Evolutionary conservation across 306 rosid genomes (phyloP).

Genomic region (Quercus dentata): DNA sequence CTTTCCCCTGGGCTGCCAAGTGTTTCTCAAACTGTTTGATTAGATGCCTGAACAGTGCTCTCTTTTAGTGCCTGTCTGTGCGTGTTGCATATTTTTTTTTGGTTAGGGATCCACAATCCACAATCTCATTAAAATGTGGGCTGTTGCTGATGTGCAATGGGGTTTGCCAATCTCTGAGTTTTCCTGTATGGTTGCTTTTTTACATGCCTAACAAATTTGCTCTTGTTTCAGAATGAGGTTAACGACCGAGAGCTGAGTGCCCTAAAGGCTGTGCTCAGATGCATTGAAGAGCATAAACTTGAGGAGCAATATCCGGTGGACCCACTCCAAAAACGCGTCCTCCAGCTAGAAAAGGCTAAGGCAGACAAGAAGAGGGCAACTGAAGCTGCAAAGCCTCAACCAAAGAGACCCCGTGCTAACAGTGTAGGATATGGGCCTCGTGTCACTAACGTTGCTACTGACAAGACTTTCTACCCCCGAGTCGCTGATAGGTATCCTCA

Average conservation of each 20-base stretch:
- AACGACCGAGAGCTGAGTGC: constrained; percentile 87
- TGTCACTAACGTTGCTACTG: constrained; percentile 50
- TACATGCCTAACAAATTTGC: constrained; percentile 6
- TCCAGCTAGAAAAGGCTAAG: constrained; percentile 82
- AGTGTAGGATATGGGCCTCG: constrained; percentile 68
- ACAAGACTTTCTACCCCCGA: constrained; percentile 70
- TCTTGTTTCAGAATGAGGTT: constrained; percentile 68
- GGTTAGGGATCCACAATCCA: neutral
- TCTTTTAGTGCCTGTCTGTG: too few species aligned
- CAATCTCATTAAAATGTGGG: neutral
- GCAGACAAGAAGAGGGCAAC: constrained; percentile 95
- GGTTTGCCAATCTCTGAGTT: neutral
- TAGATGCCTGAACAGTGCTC: too few species aligned
- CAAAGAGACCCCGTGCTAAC: constrained; percentile 94
- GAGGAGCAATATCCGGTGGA: constrained; percentile 77
- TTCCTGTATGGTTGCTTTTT: neutral
- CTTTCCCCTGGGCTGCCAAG: too few species aligned
- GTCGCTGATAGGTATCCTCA: constrained; percentile 87
- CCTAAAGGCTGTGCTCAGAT: constrained; percentile 74
- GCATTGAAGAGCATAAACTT: constrained; percentile 95
- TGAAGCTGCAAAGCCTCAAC: constrained; percentile 88
- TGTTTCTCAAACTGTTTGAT: too few species aligned
- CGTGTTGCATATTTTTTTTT: neutral
- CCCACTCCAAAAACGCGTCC: constrained; percentile 73
- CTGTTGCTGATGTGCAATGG: constrained; percentile 10